phyloP scores from a whole-genome alignment of 2,329 filamentous ascomycete genomes.

The Rhinocladiella similis region DNA sequence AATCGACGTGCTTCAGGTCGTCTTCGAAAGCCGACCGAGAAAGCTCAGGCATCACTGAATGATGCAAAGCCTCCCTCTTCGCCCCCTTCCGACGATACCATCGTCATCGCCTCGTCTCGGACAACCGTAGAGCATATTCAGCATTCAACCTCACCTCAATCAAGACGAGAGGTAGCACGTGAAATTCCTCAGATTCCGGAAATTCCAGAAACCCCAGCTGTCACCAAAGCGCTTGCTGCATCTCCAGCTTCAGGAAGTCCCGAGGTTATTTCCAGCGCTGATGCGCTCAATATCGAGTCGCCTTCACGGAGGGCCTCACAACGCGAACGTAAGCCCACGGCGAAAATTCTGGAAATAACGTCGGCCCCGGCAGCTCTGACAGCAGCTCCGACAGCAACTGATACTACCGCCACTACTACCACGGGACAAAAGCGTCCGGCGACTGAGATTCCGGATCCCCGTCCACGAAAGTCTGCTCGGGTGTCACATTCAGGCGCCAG shows the following conservation, averaged over 20 bases:
- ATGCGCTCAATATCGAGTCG: neutral
- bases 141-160: neutral
- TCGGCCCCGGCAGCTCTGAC: neutral
- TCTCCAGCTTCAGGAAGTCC: neutral
- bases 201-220: constrained; percentile 4
- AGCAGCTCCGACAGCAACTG: too few species aligned
- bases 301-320: constrained; percentile 15
- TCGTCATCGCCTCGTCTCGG: constrained; percentile 12
- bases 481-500: constrained; percentile 14
- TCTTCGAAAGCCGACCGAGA: constrained; percentile 22
- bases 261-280: neutral
- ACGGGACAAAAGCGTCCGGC: constrained; percentile 17
- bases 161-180: neutral
- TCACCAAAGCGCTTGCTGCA: neutral
- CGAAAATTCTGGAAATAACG: constrained; percentile 16
- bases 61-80: constrained; percentile 11
- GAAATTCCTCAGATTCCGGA: constrained; percentile 6
- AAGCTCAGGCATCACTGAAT: constrained; percentile 22
- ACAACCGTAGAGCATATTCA: neutral
- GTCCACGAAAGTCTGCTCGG: constrained; percentile 17
- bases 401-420: too few species aligned
- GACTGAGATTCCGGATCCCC: constrained; percentile 9
- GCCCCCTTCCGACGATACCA: constrained; percentile 15
- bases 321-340: constrained; percentile 22
- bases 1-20: constrained; percentile 18